Evolutionary conservation across 1,284 basidiomycete species (phyloP).

Genomic region (Puccinia sorghi): DNA sequence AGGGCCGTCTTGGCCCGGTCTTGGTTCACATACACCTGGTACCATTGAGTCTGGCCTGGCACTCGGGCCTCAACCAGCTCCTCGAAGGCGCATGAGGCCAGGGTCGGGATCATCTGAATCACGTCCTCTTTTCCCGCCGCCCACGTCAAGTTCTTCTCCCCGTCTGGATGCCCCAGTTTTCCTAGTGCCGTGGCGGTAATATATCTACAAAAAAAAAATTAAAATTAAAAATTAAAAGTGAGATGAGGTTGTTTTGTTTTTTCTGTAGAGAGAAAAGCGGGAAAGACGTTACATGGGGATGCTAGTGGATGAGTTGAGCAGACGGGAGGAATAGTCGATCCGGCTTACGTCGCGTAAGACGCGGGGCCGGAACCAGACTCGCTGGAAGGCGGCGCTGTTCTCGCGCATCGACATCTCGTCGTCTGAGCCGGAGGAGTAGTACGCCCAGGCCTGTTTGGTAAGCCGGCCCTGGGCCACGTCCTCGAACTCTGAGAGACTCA

Average conservation of each 20-base stretch:
- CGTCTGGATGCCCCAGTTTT: conserved; percentile 68
- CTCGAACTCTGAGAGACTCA: conserved; percentile 79
- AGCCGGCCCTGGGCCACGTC: conserved; percentile 73
- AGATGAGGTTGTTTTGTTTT: conserved; percentile 12
- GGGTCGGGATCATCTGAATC: conserved; percentile 90
- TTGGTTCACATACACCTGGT: conserved; percentile 84
- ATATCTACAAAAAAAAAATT: conserved; percentile 66
- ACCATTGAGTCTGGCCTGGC: conserved; percentile 73
- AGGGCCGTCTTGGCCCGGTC: conserved; percentile 77
- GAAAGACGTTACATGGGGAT: conserved; percentile 21
- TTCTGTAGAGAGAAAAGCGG: neutral
- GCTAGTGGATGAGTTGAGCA: conserved; percentile 64
- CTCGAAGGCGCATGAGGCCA: conserved; percentile 85
- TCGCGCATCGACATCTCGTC: conserved; percentile 73
- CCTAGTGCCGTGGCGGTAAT: conserved; percentile 78
- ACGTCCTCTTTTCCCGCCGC: conserved; percentile 76
- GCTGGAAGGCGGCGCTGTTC: conserved; percentile 81
- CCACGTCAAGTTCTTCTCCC: conserved; percentile 69
- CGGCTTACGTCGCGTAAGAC: conserved; percentile 77
- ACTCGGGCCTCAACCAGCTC: conserved; percentile 78
- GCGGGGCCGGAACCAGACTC: conserved; percentile 90
- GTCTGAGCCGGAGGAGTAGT: conserved; percentile 77
- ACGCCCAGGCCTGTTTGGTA: conserved; percentile 81
- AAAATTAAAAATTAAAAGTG: too few relatives aligned
- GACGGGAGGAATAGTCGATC: conserved; percentile 78